Conservation (phyloP, 768 basidiomycete genomes). For the Pseudohyphozyma bogoriensis region DNA sequence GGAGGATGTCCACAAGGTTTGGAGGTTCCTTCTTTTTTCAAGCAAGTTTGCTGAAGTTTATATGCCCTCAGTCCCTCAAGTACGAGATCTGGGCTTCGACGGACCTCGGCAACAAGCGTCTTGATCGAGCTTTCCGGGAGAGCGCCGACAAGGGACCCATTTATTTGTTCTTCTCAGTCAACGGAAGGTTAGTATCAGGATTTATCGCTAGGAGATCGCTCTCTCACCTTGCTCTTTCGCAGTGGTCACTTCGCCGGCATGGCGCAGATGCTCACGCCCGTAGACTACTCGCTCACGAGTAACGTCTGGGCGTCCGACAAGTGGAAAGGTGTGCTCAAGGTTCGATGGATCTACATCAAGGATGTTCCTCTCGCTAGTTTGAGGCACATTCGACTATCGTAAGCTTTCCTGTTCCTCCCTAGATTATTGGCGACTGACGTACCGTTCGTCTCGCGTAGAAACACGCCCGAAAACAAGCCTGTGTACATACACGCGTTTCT, state of each 20-base stretch:
- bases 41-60: neutral
- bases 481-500: too few relatives aligned
- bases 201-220: neutral
- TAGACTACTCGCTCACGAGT: slow-evolving; percentile 86
- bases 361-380: slow-evolving; percentile 60
- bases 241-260: slow-evolving; percentile 98
- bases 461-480: slow-evolving; percentile 95
- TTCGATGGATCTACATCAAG: slow-evolving; percentile 93
- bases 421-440: slow-evolving; percentile 22
- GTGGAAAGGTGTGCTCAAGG: slow-evolving; percentile 99
- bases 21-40: slow-evolving; percentile 45
- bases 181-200: slow-evolving; percentile 60
- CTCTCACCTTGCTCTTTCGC: neutral
- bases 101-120: slow-evolving; percentile 76
- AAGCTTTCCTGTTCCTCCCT: slow-evolving; percentile 27
- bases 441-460: slow-evolving; percentile 45
- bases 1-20: slow-evolving; percentile 88
- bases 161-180: slow-evolving; percentile 97
- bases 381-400: slow-evolving; percentile 82
- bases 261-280: slow-evolving; percentile 94
- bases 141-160: slow-evolving; percentile 84
- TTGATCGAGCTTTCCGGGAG: slow-evolving; percentile 96
- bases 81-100: slow-evolving; percentile 35
- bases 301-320: slow-evolving; percentile 99
- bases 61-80: slow-evolving; percentile 10